These are phyloP conservation scores for Aspergillus quadricinctus DNA, from an alignment of 2,329 filamentous ascomycete genomes.

Conservation along the genomic window DNA sequence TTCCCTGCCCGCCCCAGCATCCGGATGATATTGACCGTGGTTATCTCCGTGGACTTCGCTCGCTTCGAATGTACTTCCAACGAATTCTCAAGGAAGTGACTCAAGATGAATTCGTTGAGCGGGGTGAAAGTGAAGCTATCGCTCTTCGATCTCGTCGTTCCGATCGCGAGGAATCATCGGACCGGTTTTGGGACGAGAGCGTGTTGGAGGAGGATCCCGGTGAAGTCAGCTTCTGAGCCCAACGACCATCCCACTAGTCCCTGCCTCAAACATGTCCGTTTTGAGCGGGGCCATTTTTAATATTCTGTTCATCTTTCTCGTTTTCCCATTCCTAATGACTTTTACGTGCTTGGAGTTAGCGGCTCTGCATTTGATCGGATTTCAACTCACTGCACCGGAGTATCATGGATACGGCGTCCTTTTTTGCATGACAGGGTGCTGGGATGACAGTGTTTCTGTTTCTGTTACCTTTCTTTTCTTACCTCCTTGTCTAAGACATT, in stretches of 20 bases:
- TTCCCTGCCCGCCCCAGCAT: conserved; percentile 73
- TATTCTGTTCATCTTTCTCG: conserved; percentile 4
- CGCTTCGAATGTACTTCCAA: conserved; percentile 77
- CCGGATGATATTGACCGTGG: conserved; percentile 79
- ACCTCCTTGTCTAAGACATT: conserved; percentile 7
- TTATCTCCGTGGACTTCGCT: conserved; percentile 79
- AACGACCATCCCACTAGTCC: neutral
- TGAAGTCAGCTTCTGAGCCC: conserved; percentile 38
- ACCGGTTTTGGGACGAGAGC: conserved; percentile 39
- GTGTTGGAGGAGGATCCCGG: conserved; percentile 41
- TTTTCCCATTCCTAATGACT: conserved; percentile 4
- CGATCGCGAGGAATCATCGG: conserved; percentile 25
- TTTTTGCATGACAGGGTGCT: conserved; percentile 15
- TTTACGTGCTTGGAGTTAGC: conserved; percentile 14
- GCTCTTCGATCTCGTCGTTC: conserved; percentile 31
- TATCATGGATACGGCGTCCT: conserved; percentile 11
- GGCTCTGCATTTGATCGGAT: conserved; percentile 8
- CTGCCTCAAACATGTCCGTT: neutral
- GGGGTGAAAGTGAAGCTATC: conserved; percentile 41
- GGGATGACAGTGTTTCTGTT: conserved; percentile 8
- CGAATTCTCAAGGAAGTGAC: conserved; percentile 76
- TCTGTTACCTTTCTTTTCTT: conserved; percentile 8
- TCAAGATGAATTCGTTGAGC: conserved; percentile 41
- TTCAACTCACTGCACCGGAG: neutral
- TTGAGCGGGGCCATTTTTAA: conserved; percentile 5